These are phyloP conservation scores for Diaporthe longicolla DNA, from an alignment of 2,329 filamentous ascomycete species.

Conservation along the genomic window DNA sequence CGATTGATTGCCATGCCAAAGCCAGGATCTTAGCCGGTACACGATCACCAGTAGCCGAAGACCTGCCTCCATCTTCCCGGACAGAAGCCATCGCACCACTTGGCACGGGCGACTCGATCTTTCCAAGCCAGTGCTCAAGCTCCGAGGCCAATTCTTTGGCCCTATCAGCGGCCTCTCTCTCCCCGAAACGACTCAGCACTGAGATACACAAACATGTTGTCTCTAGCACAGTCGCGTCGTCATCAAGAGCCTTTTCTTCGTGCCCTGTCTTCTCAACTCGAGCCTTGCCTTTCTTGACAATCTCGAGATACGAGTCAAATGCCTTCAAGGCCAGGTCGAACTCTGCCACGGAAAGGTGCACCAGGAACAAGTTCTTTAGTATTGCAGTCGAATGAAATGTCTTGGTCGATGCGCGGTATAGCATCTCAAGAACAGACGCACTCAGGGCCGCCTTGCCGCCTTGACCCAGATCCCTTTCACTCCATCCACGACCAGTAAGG, in stretches of 20 bases:
- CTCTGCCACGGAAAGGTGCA: constrained; percentile 89
- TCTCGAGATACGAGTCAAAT: constrained; percentile 91
- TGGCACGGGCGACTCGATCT: constrained; percentile 59
- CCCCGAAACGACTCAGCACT: constrained; percentile 86
- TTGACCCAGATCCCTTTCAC: constrained; percentile 83
- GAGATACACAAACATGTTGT: constrained; percentile 86
- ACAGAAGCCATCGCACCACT: constrained; percentile 45
- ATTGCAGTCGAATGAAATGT: constrained; percentile 96
- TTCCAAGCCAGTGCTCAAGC: constrained; percentile 82
- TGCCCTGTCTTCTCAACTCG: constrained; percentile 85
- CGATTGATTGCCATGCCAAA: constrained; percentile 85
- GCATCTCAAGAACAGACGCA: constrained; percentile 83
- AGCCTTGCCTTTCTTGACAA: constrained; percentile 87
- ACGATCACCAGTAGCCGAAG: constrained; percentile 45
- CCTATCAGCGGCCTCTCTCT: constrained; percentile 81
- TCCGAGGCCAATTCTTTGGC: constrained; percentile 78
- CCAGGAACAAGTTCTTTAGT: constrained; percentile 86
- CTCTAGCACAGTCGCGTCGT: constrained; percentile 81
- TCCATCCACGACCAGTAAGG: constrained; percentile 84
- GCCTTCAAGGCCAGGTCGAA: constrained; percentile 93
- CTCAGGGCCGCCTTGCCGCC: constrained; percentile 84
- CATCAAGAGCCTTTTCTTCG: constrained; percentile 79
- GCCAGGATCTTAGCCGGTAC: constrained; percentile 75
- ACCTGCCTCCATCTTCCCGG: constrained; percentile 43
- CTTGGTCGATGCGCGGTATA: constrained; percentile 92